Conservation (phyloP, 139 green algal species). For the Klebsormidium nitens region DNA sequence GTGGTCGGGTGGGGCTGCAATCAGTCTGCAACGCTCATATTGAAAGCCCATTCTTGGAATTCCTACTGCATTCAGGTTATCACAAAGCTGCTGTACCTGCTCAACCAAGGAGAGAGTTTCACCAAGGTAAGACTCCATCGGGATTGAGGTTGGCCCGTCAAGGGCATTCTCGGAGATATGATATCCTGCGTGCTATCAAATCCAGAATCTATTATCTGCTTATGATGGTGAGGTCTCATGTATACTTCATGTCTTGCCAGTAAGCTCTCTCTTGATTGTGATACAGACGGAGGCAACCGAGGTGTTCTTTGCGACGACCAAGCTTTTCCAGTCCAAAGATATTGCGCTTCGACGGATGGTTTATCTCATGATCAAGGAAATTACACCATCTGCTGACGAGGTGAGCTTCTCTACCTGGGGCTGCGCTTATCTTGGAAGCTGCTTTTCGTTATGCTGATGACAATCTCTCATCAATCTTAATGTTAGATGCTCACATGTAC, state of each 20-base stretch:
- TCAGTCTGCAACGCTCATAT: too few relatives aligned
- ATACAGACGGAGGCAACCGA: constrained; percentile 90
- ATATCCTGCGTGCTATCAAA: too few relatives aligned
- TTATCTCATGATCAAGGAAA: constrained; percentile 98
- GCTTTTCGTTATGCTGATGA: too few relatives aligned
- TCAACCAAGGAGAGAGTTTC: constrained; percentile 94
- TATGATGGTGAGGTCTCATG: neutral
- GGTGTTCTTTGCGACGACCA: constrained; percentile 97
- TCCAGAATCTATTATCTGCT: too few relatives aligned
- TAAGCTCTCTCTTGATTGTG: neutral
- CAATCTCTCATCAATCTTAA: too few relatives aligned
- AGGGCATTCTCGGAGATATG: too few relatives aligned
- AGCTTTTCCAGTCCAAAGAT: constrained; percentile 97
- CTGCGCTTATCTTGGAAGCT: too few relatives aligned
- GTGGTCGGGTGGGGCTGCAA: too few relatives aligned
- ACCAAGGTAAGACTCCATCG: constrained; percentile 94
- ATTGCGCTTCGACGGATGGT: constrained; percentile 92
- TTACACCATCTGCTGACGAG: constrained; percentile 75
- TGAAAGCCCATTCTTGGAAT: too few relatives aligned
- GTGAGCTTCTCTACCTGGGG: too few relatives aligned
- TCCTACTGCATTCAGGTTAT: constrained; percentile 99
- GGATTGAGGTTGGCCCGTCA: too few relatives aligned
- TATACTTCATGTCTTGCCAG: constrained; percentile 8
- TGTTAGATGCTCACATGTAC: too few relatives aligned
- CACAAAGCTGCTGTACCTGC: constrained; percentile 97